These are phyloP conservation scores for Leucosporidium scottii DNA, from an alignment of 768 basidiomycete species.

Conservation along the genomic window DNA sequence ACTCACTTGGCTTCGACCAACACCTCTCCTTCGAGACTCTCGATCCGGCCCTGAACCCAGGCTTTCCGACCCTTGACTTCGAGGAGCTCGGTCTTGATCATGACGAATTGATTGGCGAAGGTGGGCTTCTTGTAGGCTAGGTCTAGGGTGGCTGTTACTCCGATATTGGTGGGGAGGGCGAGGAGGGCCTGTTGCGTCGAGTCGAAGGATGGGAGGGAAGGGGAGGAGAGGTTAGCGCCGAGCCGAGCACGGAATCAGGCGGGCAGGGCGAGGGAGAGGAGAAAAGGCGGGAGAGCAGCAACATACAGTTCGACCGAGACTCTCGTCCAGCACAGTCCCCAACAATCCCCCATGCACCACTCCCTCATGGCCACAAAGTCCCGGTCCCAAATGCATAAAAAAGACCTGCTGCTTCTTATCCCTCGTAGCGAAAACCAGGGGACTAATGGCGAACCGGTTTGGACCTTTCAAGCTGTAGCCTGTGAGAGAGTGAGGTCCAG, in stretches of 20 bases:
- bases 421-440: slow-evolving; percentile 62
- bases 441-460: slow-evolving; percentile 71
- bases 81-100: slow-evolving; percentile 62
- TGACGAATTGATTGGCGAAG: slow-evolving; percentile 58
- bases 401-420: slow-evolving; percentile 69
- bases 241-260: background rate
- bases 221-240: background rate
- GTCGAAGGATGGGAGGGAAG: slow-evolving; percentile 9
- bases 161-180: slow-evolving; percentile 80
- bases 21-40: slow-evolving; percentile 70
- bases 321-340: slow-evolving; percentile 84
- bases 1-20: slow-evolving; percentile 76
- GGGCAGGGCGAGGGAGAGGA: background rate
- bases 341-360: slow-evolving; percentile 89
- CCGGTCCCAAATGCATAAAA: slow-evolving; percentile 74
- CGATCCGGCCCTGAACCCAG: slow-evolving; percentile 61
- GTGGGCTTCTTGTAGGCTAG: slow-evolving; percentile 73
- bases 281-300: background rate
- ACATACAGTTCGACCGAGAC: slow-evolving; percentile 64
- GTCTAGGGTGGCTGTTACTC: slow-evolving; percentile 79
- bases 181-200: slow-evolving; percentile 59
- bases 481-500: slow-evolving; percentile 74
- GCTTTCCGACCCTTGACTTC: slow-evolving; percentile 73
- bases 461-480: slow-evolving; percentile 81
- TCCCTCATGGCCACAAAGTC: slow-evolving; percentile 65